These are phyloP conservation scores for Penicillium silybi DNA, from an alignment of 495 filamentous ascomycete genomes.

Conservation along the genomic window DNA sequence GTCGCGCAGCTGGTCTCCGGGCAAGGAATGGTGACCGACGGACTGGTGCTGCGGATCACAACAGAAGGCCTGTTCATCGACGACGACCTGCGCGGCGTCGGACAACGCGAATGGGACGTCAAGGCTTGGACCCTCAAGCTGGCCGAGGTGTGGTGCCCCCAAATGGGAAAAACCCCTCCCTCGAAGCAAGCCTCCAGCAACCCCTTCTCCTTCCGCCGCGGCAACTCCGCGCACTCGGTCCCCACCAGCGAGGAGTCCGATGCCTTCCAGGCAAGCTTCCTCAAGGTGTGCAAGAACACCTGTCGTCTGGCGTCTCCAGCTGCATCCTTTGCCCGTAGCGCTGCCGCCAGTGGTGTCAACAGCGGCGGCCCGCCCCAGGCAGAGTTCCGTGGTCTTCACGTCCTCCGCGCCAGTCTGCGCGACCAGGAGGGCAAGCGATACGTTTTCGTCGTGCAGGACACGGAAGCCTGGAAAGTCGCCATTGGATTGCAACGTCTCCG, in stretches of 20 bases:
- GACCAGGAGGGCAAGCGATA: slow-evolving; percentile 82
- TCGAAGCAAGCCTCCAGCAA: slow-evolving; percentile 25
- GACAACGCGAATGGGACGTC: slow-evolving; percentile 94
- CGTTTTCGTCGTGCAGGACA: slow-evolving; percentile 75
- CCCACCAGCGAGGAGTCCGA: slow-evolving; percentile 61
- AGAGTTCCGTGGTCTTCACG: slow-evolving; percentile 62
- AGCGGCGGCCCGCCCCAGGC: slow-evolving; percentile 25
- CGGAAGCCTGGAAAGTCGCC: slow-evolving; percentile 91
- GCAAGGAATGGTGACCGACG: slow-evolving; percentile 74
- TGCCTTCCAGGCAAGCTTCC: slow-evolving; percentile 52
- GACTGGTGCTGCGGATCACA: slow-evolving; percentile 76
- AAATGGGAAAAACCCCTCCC: slow-evolving; percentile 27
- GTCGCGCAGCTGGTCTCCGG: slow-evolving; percentile 76
- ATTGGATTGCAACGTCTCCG: slow-evolving; percentile 72
- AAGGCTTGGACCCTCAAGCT: slow-evolving; percentile 95
- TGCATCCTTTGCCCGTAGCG: slow-evolving; percentile 26
- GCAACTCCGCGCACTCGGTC: slow-evolving; percentile 37
- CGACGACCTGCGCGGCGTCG: slow-evolving; percentile 81
- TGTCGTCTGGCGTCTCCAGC: slow-evolving; percentile 48
- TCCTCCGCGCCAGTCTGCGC: slow-evolving; percentile 75
- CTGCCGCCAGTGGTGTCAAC: slow-evolving; percentile 10
- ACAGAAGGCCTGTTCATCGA: slow-evolving; percentile 95
- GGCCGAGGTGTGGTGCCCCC: slow-evolving; percentile 84
- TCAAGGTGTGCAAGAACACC: slow-evolving; percentile 58
- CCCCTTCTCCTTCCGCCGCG: slow-evolving; percentile 32